Base-by-base conservation (phyloP, 345 rosid genomes). In the Lepidium africanum region DNA sequence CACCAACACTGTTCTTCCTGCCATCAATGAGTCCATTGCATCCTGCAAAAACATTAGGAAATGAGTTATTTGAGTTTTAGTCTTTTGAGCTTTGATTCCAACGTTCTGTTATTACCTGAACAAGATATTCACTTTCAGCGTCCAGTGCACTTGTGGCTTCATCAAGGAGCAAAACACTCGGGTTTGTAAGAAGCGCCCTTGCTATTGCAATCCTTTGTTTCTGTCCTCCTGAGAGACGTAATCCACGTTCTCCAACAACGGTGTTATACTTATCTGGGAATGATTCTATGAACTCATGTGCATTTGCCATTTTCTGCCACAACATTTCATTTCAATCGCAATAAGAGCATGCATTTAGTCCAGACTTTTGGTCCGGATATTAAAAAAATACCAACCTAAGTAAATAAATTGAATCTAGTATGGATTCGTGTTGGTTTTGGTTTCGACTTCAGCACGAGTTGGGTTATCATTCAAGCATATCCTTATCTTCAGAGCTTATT, bases 101-200 rank as follows among this genome's bases (percentile, higher is more conserved):
- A 6, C 9, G 43, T 37, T 62, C 1, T 41, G 49, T 51, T 19
- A 10, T 35, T 56, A 93, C 94, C 90, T 93, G 97, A 54, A 93
- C 98, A 30, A 93, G 89, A 84, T 81, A 90, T 76, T 90, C 98
- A 1, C 97, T 90, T 74, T 93, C 97, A 0, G 97, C 96, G 69
- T 93, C 98, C 10, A 93, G 81, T 54, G 98, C 98, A 74, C 98
- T 93, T 12, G 97, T 93, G 65, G 98, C 96, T 86, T 93, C 98
- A 70, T 93, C 97, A 39, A 93, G 76, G 3, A 93, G 87, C 67
- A 88, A 72, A 66, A 93, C 84, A 63, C 77, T 86, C 0, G 98
- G 98, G 75, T 93, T 84, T 91, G 87, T 93, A 59, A 93, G 70
- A 48, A 90, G 84, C 1, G 98, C 97, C 78, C 97, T 83, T 0